These are phyloP conservation scores for Blastobotrys petasosporus DNA, from an alignment of 1,139 yeast species.

Conservation along the genomic window DNA sequence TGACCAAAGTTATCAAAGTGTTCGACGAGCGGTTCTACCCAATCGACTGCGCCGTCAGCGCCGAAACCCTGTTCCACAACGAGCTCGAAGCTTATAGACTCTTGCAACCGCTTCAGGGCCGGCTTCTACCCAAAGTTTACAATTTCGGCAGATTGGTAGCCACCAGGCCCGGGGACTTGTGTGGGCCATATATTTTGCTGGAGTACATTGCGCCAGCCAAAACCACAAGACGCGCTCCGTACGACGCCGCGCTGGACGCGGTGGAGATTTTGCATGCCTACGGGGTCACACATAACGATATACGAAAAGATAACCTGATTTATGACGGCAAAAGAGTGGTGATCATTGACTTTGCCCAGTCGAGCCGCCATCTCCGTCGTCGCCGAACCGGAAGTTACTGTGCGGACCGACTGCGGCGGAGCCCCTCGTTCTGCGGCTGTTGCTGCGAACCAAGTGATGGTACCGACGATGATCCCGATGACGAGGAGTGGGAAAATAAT, in stretches of 20 bases:
- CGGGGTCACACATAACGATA: slow-evolving; percentile 6
- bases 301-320: not conserved
- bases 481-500: too few species aligned
- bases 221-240: not conserved
- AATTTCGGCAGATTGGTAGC: not conserved
- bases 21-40: slow-evolving; percentile 6
- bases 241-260: slow-evolving; percentile 2
- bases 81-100: slow-evolving; percentile 3
- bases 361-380: too few species aligned
- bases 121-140: slow-evolving; percentile 1
- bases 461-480: too few species aligned
- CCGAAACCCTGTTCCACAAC: not conserved
- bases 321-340: not conserved
- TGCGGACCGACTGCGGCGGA: too few species aligned
- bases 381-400: too few species aligned
- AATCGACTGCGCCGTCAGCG: not conserved
- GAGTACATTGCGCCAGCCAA: slow-evolving; percentile 1
- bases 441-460: too few species aligned
- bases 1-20: slow-evolving; percentile 3
- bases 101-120: slow-evolving; percentile 5
- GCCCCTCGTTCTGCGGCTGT: too few species aligned
- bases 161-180: not conserved
- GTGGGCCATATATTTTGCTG: slow-evolving; percentile 2
- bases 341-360: slow-evolving; percentile 7
- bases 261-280: slow-evolving; percentile 5